phyloP scores from a whole-genome alignment of 495 filamentous ascomycete species.

The Trypethelium eluteriae region DNA sequence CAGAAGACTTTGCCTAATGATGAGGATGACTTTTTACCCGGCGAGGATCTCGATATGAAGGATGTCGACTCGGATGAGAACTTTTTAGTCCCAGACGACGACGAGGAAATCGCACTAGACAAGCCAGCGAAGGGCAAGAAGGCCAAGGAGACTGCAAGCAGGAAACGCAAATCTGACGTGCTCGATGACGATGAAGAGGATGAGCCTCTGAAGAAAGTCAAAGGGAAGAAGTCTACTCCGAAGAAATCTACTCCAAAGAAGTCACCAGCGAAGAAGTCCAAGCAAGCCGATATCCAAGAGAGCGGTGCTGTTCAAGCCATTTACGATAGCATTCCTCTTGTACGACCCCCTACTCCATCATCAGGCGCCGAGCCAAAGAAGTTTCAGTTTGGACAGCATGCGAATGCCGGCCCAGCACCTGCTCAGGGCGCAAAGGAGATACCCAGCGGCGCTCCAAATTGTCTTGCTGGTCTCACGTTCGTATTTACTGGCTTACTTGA shows the following conservation, averaged over 20 bases:
- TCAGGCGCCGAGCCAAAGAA: constrained; percentile 44
- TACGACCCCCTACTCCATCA: constrained; percentile 76
- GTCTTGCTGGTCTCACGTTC: constrained; percentile 84
- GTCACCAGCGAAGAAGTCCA: constrained; percentile 45
- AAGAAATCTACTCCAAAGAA: constrained; percentile 23
- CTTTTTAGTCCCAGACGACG: constrained; percentile 34
- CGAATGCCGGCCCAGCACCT: constrained; percentile 52
- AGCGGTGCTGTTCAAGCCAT: constrained; percentile 67
- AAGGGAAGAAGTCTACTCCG: constrained; percentile 44
- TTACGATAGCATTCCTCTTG: constrained; percentile 74
- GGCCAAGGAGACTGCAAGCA: constrained; percentile 35
- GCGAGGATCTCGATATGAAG: constrained; percentile 38
- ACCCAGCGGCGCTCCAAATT: constrained; percentile 79
- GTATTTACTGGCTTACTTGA: constrained; percentile 92
- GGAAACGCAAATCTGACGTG: constrained; percentile 51
- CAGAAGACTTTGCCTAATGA: constrained; percentile 27
- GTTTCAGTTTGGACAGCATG: constrained; percentile 57
- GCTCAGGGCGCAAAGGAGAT: constrained; percentile 50
- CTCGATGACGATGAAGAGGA: constrained; percentile 43
- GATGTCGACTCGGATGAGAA: constrained; percentile 38
- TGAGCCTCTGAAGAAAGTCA: constrained; percentile 36
- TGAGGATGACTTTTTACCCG: constrained; percentile 30
- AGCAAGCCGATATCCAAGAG: constrained; percentile 51
- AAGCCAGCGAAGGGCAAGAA: constrained; percentile 38
- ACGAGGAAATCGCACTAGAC: constrained; percentile 27